These are phyloP conservation scores for Eucalyptus lansdowneana DNA, from an alignment of 345 rosid genomes.

Conservation along the genomic window DNA sequence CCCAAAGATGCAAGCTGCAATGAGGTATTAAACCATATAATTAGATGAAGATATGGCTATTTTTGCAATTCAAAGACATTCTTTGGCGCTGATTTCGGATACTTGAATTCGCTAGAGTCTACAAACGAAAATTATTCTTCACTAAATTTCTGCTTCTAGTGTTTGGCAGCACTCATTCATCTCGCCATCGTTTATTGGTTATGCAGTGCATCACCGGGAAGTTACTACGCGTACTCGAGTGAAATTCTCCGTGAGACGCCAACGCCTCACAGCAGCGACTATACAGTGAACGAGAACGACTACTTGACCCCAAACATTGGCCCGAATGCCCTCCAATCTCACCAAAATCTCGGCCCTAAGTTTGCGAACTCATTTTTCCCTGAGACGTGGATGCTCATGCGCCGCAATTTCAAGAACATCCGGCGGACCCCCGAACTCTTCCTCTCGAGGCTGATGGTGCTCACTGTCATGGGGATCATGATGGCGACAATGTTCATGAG, in stretches of 20 bases:
- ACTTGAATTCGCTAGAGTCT: not conserved
- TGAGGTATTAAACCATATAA: slow-evolving; percentile 17
- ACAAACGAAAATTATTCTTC: not conserved
- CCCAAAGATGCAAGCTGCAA: slow-evolving; percentile 8
- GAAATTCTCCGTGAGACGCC: slow-evolving; percentile 38
- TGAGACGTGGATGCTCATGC: slow-evolving; percentile 50
- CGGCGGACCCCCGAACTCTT: slow-evolving; percentile 59
- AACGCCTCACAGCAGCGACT: slow-evolving; percentile 64
- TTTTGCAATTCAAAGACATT: not conserved
- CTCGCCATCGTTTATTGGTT: not conserved
- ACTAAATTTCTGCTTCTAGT: not conserved
- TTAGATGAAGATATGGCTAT: not conserved
- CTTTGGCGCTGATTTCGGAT: not conserved
- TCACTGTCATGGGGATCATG: slow-evolving; percentile 54
- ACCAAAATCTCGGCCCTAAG: slow-evolving; percentile 18
- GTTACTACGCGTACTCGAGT: slow-evolving; percentile 23
- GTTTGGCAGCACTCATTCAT: not conserved
- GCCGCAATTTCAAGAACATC: slow-evolving; percentile 58
- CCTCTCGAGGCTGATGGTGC: slow-evolving; percentile 55
- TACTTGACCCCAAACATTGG: slow-evolving; percentile 23
- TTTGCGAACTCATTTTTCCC: slow-evolving; percentile 37
- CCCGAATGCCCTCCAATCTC: not conserved
- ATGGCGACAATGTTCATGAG: slow-evolving; percentile 68
- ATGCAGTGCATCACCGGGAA: slow-evolving; percentile 32
- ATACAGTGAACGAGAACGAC: slow-evolving; percentile 57